Evolutionary conservation across 1,284 basidiomycete genomes (phyloP).

Genomic region (Sanguinoderma infundibulare): DNA sequence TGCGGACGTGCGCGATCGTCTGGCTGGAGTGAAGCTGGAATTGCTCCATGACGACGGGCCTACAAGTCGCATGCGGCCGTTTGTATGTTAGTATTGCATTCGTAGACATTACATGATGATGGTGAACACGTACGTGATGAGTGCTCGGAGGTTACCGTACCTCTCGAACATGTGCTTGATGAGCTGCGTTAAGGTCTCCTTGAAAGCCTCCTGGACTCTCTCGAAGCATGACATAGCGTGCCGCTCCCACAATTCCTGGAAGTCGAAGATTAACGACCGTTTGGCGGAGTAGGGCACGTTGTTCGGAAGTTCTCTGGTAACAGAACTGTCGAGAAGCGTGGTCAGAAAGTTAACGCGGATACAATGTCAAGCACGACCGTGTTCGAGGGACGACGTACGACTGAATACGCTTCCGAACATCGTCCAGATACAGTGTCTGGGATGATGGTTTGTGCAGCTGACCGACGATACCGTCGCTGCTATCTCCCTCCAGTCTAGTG

Average conservation of each 20-base stretch:
- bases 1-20: slow-evolving; percentile 22
- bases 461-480: slow-evolving; percentile 18
- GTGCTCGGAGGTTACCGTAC: slow-evolving; percentile 33
- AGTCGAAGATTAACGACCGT: slow-evolving; percentile 43
- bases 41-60: slow-evolving; percentile 11
- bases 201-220: slow-evolving; percentile 35
- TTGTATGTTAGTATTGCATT: neutral
- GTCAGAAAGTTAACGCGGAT: neutral
- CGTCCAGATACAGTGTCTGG: slow-evolving; percentile 22
- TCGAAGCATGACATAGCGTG: slow-evolving; percentile 44
- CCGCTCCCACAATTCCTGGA: slow-evolving; percentile 44
- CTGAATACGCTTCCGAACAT: slow-evolving; percentile 27
- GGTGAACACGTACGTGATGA: slow-evolving; percentile 30
- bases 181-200: slow-evolving; percentile 26
- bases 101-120: neutral
- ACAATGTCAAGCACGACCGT: too few species aligned
- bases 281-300: slow-evolving; percentile 58
- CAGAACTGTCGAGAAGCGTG: slow-evolving; percentile 38
- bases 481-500: slow-evolving; percentile 23
- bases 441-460: neutral
- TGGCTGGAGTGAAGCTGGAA: slow-evolving; percentile 9
- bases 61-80: neutral
- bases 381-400: slow-evolving; percentile 14
- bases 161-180: slow-evolving; percentile 34
- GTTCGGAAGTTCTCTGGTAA: slow-evolving; percentile 53